Evolutionary conservation across 31 red algal species (phyloP), one percentile per base, ranked within the genome.

Genomic region (Asparagopsis taxiformis): DNA sequence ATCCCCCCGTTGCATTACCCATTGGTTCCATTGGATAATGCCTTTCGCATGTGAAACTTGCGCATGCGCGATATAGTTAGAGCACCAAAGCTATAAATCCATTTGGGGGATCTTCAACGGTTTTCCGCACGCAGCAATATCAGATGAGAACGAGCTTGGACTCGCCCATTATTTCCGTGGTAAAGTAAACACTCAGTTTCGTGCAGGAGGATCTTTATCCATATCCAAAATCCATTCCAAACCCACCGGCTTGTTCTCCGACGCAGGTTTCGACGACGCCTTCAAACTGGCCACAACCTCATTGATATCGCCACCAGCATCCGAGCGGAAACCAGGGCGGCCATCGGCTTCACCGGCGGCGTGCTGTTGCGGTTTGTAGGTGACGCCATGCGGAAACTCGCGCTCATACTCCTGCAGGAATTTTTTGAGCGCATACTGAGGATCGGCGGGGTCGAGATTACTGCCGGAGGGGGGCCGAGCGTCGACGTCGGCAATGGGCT

Each of bases 401-500:
- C 73, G 17, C 31, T 88, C 73, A 77, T 78, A 79, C 35, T 88
- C 84, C 41, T 19, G 33, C 43, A 88, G 33, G 61, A 88, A 88
- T 52, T 88, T 39, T 19, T 56, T 55, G 28, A 88, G 37, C 3
- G 62, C 84, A 36, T 79, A 53, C 29, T 72, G 53, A 11, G 84
- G 84, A 25, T 88, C 84, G 50, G 54, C 34, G 9, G 36, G 55
- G 65, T 44, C 65, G 4, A 79, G 13, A n/a, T 46, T 55, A 26
- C 38, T 26, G 20, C 49, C 57, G 21, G 29, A n/a, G 8, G 55
- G 73, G 30, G 84, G 65, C 21, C 23, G 56, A 21, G 52, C 58
- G 36, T 72, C 74, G 23, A 86, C 33, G 24, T 79, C 69, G 8
- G 73, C 51, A 2, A 59, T 36, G 19, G 84, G 64, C 10, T 55